Percentiles rank a stretch among this genome's conserved stretches.
Evolutionary conservation across 495 filamentous ascomycete genomes (phyloP).

Genomic region (Tuber indicum): DNA sequence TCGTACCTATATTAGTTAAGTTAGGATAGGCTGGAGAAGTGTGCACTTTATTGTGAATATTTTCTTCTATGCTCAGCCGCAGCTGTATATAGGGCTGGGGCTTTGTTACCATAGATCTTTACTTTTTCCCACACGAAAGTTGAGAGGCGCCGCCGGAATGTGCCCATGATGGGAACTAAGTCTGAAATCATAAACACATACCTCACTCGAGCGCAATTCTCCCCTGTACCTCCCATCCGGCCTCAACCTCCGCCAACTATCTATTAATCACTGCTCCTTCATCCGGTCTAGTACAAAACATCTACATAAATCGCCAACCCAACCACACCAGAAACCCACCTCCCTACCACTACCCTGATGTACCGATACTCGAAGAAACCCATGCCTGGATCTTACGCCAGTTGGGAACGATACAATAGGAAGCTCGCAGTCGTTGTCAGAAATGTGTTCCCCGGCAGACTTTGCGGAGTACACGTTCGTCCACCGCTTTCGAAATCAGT

Average conservation of each 20-base stretch:
- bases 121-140: neutral
- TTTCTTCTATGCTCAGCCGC: neutral
- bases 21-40: neutral
- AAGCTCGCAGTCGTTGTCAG: neutral
- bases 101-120: neutral
- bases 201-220: neutral
- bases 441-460: neutral
- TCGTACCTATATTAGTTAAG: constrained; percentile 54
- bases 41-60: constrained; percentile 4
- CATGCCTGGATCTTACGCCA: neutral
- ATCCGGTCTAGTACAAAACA: neutral
- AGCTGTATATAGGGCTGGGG: neutral
- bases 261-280: neutral
- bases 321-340: neutral
- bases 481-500: neutral
- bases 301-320: neutral
- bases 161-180: neutral
- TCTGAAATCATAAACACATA: neutral
- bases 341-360: neutral
- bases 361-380: neutral
- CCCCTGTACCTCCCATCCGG: neutral
- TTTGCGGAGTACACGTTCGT: neutral
- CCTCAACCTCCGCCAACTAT: neutral
- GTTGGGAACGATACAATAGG: neutral
- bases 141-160: neutral